Evolutionary conservation across 257 asterid species (phyloP).

Genomic region (Thymus quinquecostatus): DNA sequence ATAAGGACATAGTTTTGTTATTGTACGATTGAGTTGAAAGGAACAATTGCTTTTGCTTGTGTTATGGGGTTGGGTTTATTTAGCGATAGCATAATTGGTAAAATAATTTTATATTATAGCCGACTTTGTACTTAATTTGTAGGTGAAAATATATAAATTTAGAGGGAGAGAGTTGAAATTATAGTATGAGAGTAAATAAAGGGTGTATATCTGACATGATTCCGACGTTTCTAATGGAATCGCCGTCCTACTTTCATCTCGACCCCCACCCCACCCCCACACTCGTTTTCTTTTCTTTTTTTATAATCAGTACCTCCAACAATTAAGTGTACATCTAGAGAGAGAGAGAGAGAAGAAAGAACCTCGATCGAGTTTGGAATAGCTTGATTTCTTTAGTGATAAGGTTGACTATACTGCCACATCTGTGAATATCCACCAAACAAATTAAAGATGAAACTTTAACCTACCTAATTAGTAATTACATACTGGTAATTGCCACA

Average conservation of each 20-base stretch:
- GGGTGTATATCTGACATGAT: not conserved
- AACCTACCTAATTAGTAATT: not conserved
- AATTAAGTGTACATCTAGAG: no score
- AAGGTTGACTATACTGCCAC: no score
- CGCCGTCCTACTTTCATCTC: slow-evolving; percentile 4
- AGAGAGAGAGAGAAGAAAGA: no score
- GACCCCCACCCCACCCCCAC: not conserved
- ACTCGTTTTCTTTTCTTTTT: no score
- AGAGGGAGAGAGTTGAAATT: not conserved
- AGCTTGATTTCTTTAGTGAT: no score
- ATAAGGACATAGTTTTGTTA: no score
- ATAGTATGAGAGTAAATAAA: not conserved
- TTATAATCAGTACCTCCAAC: no score
- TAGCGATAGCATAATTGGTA: not conserved
- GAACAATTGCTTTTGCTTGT: not conserved
- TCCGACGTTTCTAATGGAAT: not conserved
- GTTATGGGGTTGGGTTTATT: not conserved
- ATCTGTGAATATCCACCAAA: no score
- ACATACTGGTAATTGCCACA: no score
- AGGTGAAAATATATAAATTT: not conserved
- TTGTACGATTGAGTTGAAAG: not conserved
- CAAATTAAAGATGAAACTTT: no score
- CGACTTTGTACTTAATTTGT: not conserved
- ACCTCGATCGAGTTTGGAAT: no score
- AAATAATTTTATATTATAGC: not conserved